These are phyloP conservation scores for Umbelopsis vinacea DNA, from an alignment of 192 early-diverging fungal genomes.

Conservation along the genomic window DNA sequence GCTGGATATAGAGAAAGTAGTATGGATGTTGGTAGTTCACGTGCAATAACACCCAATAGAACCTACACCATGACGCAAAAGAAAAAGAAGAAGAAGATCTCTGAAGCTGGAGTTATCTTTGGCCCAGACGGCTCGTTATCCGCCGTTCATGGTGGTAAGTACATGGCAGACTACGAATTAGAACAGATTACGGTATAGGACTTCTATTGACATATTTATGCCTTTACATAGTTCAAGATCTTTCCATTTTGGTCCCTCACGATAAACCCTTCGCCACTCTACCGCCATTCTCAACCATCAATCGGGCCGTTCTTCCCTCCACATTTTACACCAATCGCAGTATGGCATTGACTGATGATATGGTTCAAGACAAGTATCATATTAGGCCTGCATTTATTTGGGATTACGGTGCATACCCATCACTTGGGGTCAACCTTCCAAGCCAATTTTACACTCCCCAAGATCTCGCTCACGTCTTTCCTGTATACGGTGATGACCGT, in stretches of 20 bases:
- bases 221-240: conserved; percentile 2
- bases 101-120: conserved; percentile 34
- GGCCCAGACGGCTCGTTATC: conserved; percentile 33
- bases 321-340: conserved; percentile 31
- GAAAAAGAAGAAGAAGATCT: conserved; percentile 42
- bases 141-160: conserved; percentile 26
- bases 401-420: conserved; percentile 35
- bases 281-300: conserved; percentile 43
- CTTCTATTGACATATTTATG: not conserved
- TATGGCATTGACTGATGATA: conserved; percentile 29
- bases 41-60: conserved; percentile 26
- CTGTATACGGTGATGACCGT: conserved; percentile 60
- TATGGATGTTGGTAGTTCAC: conserved; percentile 22
- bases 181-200: not conserved
- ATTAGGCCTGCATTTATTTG: conserved; percentile 33
- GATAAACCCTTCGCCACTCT: conserved; percentile 32
- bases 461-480: conserved; percentile 49
- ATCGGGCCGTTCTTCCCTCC: conserved; percentile 36
- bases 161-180: not conserved
- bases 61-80: not conserved
- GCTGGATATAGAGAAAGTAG: conserved; percentile 29
- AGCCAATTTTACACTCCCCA: conserved; percentile 33
- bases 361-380: conserved; percentile 31
- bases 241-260: conserved; percentile 22
- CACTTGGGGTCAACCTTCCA: conserved; percentile 26